These are phyloP conservation scores for Aspergillus bridgeri DNA, from an alignment of 495 filamentous ascomycete species.

Conservation along the genomic window DNA sequence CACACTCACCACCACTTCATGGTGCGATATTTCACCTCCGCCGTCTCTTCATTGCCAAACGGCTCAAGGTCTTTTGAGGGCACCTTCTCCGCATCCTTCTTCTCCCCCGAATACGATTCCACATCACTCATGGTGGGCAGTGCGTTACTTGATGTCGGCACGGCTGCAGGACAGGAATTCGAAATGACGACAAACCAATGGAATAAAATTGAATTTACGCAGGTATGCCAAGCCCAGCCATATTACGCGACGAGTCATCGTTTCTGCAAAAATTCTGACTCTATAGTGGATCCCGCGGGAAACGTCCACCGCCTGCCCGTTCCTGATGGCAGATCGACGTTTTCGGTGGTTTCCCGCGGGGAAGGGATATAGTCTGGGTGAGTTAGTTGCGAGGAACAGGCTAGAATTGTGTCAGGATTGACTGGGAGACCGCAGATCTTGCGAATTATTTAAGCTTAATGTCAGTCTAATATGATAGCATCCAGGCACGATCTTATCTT, in stretches of 20 bases:
- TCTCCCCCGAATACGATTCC: not conserved
- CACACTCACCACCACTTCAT: constrained; percentile 44
- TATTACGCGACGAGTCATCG: not conserved
- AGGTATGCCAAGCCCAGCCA: not conserved
- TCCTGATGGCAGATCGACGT: not conserved
- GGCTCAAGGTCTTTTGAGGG: constrained; percentile 21
- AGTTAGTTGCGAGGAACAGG: no score
- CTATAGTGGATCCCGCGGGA: not conserved
- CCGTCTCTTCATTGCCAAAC: constrained; percentile 41
- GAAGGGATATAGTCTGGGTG: not conserved
- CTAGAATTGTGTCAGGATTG: no score
- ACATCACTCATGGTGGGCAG: not conserved
- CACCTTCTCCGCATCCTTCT: not conserved
- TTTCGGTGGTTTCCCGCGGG: not conserved
- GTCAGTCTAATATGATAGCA: no score
- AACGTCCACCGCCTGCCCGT: not conserved
- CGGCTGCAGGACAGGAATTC: not conserved
- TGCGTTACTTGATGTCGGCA: not conserved
- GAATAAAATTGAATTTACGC: not conserved
- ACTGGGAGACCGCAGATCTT: no score
- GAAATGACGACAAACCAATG: not conserved
- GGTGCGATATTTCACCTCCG: constrained; percentile 41
- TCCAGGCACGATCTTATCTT: no score
- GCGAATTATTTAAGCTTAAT: no score
- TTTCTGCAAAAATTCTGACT: not conserved